phyloP scores from a whole-genome alignment of 176 grass and related monocot species.

The Cenchrus purpureus region DNA sequence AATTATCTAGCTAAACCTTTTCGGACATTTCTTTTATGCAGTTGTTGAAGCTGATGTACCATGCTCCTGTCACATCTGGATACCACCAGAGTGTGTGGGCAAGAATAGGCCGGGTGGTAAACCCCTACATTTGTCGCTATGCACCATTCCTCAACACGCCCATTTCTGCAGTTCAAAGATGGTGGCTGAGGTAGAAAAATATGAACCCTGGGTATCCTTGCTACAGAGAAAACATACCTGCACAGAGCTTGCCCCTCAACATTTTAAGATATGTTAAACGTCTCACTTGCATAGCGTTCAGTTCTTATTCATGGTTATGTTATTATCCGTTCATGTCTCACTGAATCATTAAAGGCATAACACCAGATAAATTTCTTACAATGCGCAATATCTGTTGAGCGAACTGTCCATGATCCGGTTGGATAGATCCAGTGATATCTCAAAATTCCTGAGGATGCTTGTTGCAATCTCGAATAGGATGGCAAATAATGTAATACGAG shows the following conservation, averaged over 20 bases:
- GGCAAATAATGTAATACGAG: background rate
- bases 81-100: constrained; percentile 89
- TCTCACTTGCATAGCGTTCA: constrained; percentile 1
- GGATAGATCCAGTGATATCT: background rate
- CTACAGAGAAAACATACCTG: background rate
- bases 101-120: constrained; percentile 65
- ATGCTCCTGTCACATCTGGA: constrained; percentile 67
- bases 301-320: constrained; percentile 33
- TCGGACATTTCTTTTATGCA: constrained; percentile 41
- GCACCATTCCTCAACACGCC: constrained; percentile 72
- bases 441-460: constrained; percentile 11
- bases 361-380: constrained; percentile 17
- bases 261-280: constrained; percentile 9
- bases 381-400: background rate
- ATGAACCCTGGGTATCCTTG: background rate
- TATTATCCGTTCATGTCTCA: constrained; percentile 18
- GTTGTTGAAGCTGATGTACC: constrained; percentile 94
- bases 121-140: constrained; percentile 70
- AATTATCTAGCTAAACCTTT: constrained; percentile 24
- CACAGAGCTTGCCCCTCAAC: background rate
- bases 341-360: constrained; percentile 7
- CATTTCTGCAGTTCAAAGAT: constrained; percentile 77
- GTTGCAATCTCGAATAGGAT: background rate
- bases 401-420: background rate
- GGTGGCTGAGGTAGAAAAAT: constrained; percentile 84